Evolutionary conservation across 805 yeast species (phyloP).

Genomic region (Monosporozyma yasuniensis): DNA sequence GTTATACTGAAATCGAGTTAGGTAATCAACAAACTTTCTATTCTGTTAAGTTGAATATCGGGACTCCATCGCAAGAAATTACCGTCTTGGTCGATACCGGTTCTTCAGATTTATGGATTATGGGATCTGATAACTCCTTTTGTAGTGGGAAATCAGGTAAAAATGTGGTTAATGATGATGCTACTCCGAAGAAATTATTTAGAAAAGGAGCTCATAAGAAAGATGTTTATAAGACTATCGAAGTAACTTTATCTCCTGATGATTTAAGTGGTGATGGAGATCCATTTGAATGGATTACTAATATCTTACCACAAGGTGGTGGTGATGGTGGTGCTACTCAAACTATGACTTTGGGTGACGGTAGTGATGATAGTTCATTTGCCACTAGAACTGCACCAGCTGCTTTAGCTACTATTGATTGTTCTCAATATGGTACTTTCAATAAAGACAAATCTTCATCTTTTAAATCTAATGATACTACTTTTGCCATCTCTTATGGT

Average conservation of each 20-base stretch:
- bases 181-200: background rate
- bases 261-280: background rate
- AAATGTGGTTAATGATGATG: background rate
- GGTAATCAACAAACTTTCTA: conserved; percentile 37
- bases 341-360: background rate
- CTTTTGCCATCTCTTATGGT: conserved; percentile 40
- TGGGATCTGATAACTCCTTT: conserved; percentile 34
- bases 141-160: background rate
- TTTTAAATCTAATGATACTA: conserved; percentile 27
- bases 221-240: background rate
- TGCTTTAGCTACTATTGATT: conserved; percentile 16
- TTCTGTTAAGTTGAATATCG: conserved; percentile 39
- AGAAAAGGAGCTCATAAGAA: background rate
- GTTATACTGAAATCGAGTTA: conserved; percentile 12
- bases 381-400: conserved; percentile 25
- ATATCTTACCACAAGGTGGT: background rate
- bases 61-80: conserved; percentile 48
- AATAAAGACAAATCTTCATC: conserved; percentile 27
- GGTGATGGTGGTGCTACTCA: background rate
- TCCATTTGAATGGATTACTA: background rate
- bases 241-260: background rate
- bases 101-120: conserved; percentile 60
- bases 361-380: conserved; percentile 33
- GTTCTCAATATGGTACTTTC: conserved; percentile 35
- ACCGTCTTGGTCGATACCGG: conserved; percentile 63